These are phyloP conservation scores for Fulvia fulva DNA, from an alignment of 2,329 filamentous ascomycete species.

Conservation along the genomic window DNA sequence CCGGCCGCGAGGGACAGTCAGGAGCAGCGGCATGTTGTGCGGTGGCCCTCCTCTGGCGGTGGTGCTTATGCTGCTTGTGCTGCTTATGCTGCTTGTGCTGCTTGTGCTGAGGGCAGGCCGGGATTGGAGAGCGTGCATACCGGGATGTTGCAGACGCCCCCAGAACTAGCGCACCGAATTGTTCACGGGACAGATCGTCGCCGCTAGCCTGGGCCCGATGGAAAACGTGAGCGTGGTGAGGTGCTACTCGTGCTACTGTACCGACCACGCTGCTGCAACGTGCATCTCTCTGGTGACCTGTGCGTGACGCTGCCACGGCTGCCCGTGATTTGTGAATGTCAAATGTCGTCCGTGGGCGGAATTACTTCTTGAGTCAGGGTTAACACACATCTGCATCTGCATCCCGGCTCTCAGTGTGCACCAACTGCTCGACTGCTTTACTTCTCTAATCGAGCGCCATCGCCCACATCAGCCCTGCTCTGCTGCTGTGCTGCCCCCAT, in stretches of 20 bases:
- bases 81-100: background rate
- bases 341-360: background rate
- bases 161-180: background rate
- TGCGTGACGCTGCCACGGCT: background rate
- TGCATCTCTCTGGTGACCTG: background rate
- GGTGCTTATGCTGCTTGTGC: background rate
- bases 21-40: background rate
- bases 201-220: background rate
- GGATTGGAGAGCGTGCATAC: background rate
- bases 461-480: background rate
- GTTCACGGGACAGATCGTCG: background rate
- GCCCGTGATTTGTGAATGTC: background rate
- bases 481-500: too few relatives aligned
- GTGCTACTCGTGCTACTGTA: background rate
- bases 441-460: background rate
- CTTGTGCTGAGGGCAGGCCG: background rate
- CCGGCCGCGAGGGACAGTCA: too few relatives aligned
- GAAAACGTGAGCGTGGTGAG: background rate
- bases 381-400: background rate
- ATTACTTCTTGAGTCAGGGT: background rate
- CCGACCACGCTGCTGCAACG: slow-evolving; percentile 2
- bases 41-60: background rate
- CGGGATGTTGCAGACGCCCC: background rate
- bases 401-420: background rate
- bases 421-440: background rate